Base-by-base conservation (phyloP, 371 early-diverging fungal species). In the Mortierella sp. region DNA sequence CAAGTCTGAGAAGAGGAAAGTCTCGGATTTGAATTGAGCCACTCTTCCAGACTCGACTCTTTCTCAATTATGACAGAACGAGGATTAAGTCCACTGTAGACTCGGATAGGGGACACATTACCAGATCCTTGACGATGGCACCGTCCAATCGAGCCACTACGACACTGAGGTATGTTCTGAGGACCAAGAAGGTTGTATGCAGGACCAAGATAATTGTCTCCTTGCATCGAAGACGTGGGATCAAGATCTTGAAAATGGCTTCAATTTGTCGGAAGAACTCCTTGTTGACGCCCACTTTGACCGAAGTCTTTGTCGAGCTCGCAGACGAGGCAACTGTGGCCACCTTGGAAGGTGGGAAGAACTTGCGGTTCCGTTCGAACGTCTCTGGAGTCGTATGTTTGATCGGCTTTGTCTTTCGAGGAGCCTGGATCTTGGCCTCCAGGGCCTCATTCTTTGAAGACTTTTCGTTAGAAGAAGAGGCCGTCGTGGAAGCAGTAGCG, bases 131-230 rank as follows among this genome's bases (percentile, higher is more conserved):
- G 65, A 97, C 98, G 68, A 98, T 96, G 48, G 89, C 85, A 62
- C 98, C 99, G 75, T 98, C 99, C 30, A 98, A 85, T 69, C 93
- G 88, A 37, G 99, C 98, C 16, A 96, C 95, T 0, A 97, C 89
- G 11, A 98, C 95, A 76, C 93, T 91, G 62, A 98, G 84, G 77
- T 94, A 96, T 0, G 99, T 97, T 68, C 99, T 83, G 29, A 96
- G 86, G 1, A 98, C 87, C 60, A 98, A 82, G 82, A 98, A 98
- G 37, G 88, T 62, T 9, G 96, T 91, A 71, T 97, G 97, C 60
- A 97, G 74, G 0, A 90, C 80, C 44, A 98, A 74, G 62, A 97
- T 88, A 19, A 88, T 64, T 11, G 91, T 87, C 73, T 96, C 96
- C 85, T 95, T 96, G 80, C 90, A 87, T 21, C 83, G 82, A 72